Evolutionary conservation across 176 grass and related monocot species (phyloP).

Genomic region (Triticum aestivum): DNA sequence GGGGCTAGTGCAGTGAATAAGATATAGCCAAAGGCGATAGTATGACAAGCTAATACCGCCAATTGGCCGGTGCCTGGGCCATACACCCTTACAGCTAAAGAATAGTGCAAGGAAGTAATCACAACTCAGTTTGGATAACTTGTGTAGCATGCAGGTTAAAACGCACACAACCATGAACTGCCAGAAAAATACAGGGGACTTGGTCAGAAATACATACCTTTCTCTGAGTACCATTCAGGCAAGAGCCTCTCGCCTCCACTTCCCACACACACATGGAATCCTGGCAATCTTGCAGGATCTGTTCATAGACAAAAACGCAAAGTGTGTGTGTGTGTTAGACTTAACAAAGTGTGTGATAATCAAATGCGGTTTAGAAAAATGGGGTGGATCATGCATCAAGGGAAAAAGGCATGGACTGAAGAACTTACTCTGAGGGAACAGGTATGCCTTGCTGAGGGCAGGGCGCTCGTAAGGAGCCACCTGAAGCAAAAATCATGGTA

Average conservation of each 20-base stretch:
- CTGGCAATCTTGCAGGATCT: constrained; percentile 94
- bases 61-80: background rate
- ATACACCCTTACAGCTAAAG: background rate
- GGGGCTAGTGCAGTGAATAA: background rate
- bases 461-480: constrained; percentile 96
- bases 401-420: background rate
- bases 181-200: background rate
- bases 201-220: constrained; percentile 44
- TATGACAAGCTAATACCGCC: background rate
- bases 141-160: background rate
- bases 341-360: background rate
- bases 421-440: constrained; percentile 80
- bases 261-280: constrained; percentile 90
- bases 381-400: background rate
- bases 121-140: background rate
- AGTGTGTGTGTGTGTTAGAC: background rate
- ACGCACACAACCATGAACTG: background rate
- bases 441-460: constrained; percentile 93
- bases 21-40: background rate
- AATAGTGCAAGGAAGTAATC: background rate
- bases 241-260: constrained; percentile 82
- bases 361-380: background rate
- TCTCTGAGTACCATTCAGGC: constrained; percentile 96
- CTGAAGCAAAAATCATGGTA: constrained; percentile 34
- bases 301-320: constrained; percentile 12